A percentile compares a stretch with the other conserved stretches of the same genome.
Evolutionary conservation across 495 filamentous ascomycete species (phyloP).

Genomic region (Talaromyces thailandensis): DNA sequence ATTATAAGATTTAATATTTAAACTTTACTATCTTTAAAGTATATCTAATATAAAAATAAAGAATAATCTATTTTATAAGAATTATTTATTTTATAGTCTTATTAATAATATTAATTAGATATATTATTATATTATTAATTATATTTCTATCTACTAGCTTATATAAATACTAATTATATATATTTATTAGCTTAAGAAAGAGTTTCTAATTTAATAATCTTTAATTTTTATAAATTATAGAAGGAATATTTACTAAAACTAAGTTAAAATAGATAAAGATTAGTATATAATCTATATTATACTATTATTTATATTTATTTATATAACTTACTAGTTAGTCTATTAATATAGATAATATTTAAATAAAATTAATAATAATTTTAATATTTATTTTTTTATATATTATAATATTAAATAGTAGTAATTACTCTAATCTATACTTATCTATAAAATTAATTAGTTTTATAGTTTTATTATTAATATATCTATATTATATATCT

Average conservation of each 20-base stretch:
- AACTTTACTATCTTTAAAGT: background rate
- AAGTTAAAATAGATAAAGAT: background rate
- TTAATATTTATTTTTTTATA: background rate
- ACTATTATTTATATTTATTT: background rate
- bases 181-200: background rate
- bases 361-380: background rate
- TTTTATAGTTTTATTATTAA: no score
- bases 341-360: no score
- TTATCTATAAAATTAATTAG: background rate
- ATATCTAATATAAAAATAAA: background rate
- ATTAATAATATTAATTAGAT: background rate
- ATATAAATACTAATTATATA: background rate
- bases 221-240: background rate
- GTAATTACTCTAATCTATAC: background rate
- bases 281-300: background rate
- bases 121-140: background rate
- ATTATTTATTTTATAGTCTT: background rate
- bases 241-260: background rate
- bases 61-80: background rate
- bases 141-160: background rate
- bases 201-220: background rate
- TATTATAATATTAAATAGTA: background rate
- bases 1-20: background rate
- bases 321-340: background rate
- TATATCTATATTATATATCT: background rate